Base-by-base conservation (phyloP, 2,329 filamentous ascomycete genomes). In the Zasmidium citrigriseum region DNA sequence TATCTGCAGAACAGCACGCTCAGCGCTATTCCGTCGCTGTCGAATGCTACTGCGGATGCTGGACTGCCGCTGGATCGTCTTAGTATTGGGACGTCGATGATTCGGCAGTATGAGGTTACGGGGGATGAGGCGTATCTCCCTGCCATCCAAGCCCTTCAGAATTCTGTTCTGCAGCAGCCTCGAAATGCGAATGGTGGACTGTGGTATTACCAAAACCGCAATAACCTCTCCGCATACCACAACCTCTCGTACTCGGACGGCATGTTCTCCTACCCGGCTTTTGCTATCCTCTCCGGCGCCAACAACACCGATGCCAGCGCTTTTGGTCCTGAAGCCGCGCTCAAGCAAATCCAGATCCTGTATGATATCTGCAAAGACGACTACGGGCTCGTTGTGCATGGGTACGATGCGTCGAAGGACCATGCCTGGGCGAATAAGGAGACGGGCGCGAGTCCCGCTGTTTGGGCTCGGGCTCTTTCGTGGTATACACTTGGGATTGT, bases 401-500 rank as follows among this genome's bases (percentile, higher is more conserved):
- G 83, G 4, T 86, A 83, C 63, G 83, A 85, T 59, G 77, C 77
- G 29, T 73, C 71, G 10, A 77, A 75, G 57, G 75, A 64, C 0
- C 82, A 82, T 3, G 67, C 76, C 0, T 86, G 83, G 83, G 82
- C 83, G 0, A 74, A 83, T 53, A 70, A 74, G 0, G 56, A 66
- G 2, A 84, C 79, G 0, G 83, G 83, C 1, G 81, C 78, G 0
- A 80, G 78, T 44, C 82, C 80, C 0, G 68, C 79, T 3, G 78
- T 84, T 18, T 86, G 83, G 83, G 77, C 75, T n/a, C 70, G 83
- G 2, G 75, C 80, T 3, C 67, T 83, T 1, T 83, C 81, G 1
- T 85, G 83, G 83, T 84, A 83, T 62, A 69, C 79, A 11, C 77
- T 82, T 68, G 80, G 78, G 0, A 66, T 85, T 9, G 70, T 84